Base-by-base conservation (phyloP, 1,284 basidiomycete species). In the Inonotus hispidus region DNA sequence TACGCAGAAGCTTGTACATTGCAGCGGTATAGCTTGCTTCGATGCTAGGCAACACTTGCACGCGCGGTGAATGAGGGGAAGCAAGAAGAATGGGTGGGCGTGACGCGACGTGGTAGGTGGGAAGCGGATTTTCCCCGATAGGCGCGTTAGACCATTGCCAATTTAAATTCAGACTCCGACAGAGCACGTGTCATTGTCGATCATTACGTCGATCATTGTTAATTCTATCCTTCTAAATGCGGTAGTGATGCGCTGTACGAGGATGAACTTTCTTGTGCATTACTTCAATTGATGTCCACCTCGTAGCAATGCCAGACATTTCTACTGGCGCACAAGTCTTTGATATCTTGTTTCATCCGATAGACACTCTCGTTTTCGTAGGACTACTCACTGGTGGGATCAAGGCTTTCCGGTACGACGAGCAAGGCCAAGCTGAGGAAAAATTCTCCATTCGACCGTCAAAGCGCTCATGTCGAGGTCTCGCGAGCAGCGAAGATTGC, bases 311-410 rank as follows among this genome's bases (percentile, higher is more conserved):
- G 89, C 84, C 89, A 56, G 85, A 90, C 73, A 85, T 92, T 56
- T 75, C 79, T 29, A 80, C 88, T 46, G 84, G 84, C 55, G 82
- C 84, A 23, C 90, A 97, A 73, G 85, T 94, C 39, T 95, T 97
- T 71, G 95, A 97, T 75, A 78, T 97, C 50, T 82, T 80, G 1
- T 97, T 97, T 70, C 92, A 95, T 68, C 94, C 95, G 0, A 77
- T 75, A 0, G 71, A 82, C 41, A 73, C 85, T 0, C 78, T 86
- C 19, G 82, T 95, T 8, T 94, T 90, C 71, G 79, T 88, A 0
- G 91, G 85, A 0, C 82, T 96, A 1, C 79, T 98, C 32, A 89
- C 89, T 0, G 94, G 94, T 39, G 82, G 91, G 59, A 78, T 97
- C 67, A 92, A 90, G 67, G 87, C 90, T 0, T 91, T 89, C 71